Evolutionary conservation across 371 early-diverging fungal genomes (phyloP), one percentile per base, ranked within the genome.

Genomic region (Mortierella sp.): DNA sequence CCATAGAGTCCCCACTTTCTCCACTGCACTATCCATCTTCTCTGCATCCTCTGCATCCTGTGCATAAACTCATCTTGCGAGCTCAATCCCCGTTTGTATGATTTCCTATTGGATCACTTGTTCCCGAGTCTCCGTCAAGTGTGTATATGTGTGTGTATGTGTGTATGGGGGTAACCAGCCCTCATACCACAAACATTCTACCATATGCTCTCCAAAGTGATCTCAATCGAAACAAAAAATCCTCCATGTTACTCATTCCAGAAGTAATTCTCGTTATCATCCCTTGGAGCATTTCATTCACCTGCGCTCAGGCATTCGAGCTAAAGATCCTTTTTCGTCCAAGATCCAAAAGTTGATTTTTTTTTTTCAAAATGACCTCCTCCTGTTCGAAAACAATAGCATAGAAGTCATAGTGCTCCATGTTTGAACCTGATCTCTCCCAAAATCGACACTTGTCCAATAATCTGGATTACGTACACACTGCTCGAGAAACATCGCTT

Each of bases 401-500:
- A 67, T 51, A 55, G 4, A 52, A n/a, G 20, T 52, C 20, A 52
- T 9, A 55, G 4, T 28, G 55, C 24, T 30, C 55, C 55, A 55
- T 16, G 30, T 28, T 30, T 55, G 24, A 28, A n/a, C 24, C 20
- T 60, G 61, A 60, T 60, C 20, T 11, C 61, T 12, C 35, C 37
- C 35, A 30, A 39, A 61, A 52, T 52, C 61, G 32, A 5, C 32
- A 28, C 60, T 35, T 5, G 9, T 24, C 39, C 39, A 43, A 62
- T 64, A 59, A 57, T 39, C 24, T 49, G 35, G 24, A 49, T 64
- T 68, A 81, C 87, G 76, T 91, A 93, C 93, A 88, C 73, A 94
- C 92, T 30, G 95, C 94, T 45, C 89, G 84, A 24, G 84, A 79
- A 8, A 92, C 93, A 66, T 93, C 93, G 35, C 73, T 78, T 11